phyloP scores from a whole-genome alignment of 2,329 filamentous ascomycete genomes.

The Penicillium olsonii region DNA sequence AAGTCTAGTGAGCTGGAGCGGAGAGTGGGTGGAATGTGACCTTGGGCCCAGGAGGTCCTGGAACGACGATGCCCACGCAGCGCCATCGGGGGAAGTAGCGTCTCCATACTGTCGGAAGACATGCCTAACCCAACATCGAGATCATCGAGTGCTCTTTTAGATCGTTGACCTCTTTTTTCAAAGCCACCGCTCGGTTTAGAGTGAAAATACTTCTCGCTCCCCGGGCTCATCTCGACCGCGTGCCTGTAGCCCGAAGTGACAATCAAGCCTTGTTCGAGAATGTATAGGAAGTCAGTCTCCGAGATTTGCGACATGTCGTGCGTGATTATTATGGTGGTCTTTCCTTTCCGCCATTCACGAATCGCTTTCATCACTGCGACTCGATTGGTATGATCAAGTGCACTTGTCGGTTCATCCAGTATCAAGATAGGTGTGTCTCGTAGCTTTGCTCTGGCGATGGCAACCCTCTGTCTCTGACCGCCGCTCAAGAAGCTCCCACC shows the following conservation, averaged over 20 bases:
- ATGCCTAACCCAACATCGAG: background rate
- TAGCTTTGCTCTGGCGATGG: slow-evolving; percentile 75
- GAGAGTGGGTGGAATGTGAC: slow-evolving; percentile 15
- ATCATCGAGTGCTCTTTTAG: background rate
- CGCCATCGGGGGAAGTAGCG: background rate
- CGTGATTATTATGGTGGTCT: slow-evolving; percentile 91
- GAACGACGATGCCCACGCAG: slow-evolving; percentile 1
- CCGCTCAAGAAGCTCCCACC: slow-evolving; percentile 76
- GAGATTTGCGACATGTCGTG: slow-evolving; percentile 80
- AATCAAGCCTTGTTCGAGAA: slow-evolving; percentile 70
- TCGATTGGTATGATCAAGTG: slow-evolving; percentile 73
- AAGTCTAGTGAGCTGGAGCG: slow-evolving; percentile 12
- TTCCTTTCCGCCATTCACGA: slow-evolving; percentile 72
- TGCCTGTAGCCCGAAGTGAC: slow-evolving; percentile 68
- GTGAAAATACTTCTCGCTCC: slow-evolving; percentile 26
- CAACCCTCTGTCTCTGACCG: slow-evolving; percentile 80
- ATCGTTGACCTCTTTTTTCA: background rate
- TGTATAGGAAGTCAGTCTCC: slow-evolving; percentile 73
- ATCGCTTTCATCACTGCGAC: slow-evolving; percentile 72
- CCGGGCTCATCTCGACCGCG: slow-evolving; percentile 49
- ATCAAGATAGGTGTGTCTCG: slow-evolving; percentile 79
- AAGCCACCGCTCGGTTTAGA: background rate
- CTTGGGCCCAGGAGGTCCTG: slow-evolving; percentile 13
- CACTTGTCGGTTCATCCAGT: slow-evolving; percentile 85
- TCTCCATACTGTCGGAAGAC: background rate